These are phyloP conservation scores for Aegilops sharonensis DNA, from an alignment of 176 grass and related monocot species.

Conservation along the genomic window DNA sequence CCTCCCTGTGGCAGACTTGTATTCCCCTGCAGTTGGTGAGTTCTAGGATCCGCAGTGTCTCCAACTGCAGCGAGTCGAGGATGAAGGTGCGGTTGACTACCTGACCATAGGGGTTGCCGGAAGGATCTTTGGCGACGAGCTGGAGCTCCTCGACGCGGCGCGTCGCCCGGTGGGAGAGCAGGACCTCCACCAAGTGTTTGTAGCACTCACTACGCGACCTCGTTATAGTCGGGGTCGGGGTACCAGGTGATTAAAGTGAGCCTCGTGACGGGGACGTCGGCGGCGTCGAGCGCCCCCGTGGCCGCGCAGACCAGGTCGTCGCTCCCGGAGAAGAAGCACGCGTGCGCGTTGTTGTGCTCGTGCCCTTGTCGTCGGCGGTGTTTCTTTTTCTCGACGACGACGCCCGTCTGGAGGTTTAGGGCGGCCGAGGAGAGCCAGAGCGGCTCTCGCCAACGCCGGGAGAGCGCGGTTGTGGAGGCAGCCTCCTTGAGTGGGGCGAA, in stretches of 20 bases:
- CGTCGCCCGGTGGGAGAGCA: background rate
- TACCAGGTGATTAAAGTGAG: background rate
- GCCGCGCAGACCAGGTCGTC: background rate
- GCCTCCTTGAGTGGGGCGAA: background rate
- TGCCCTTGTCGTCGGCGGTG: background rate
- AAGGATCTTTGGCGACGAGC: too few species aligned
- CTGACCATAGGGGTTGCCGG: too few species aligned
- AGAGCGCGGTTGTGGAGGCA: background rate
- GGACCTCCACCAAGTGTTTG: background rate
- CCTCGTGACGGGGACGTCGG: background rate
- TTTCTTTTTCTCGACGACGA: background rate
- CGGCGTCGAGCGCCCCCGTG: background rate
- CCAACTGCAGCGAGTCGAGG: too few species aligned
- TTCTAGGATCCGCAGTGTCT: too few species aligned
- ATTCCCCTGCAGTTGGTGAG: too few species aligned
- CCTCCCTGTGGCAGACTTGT: background rate
- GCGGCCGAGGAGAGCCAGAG: background rate
- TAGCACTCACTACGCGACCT: background rate
- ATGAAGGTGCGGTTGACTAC: background rate
- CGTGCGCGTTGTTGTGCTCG: background rate
- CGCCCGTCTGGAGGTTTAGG: background rate
- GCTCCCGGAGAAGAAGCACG: background rate
- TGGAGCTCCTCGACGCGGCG: background rate
- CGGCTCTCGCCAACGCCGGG: background rate
- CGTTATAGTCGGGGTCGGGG: too few species aligned